Evolutionary conservation across 1,139 yeast genomes (phyloP), one percentile per base, ranked within the genome.

Genomic region (Saccharomyces hybrid): DNA sequence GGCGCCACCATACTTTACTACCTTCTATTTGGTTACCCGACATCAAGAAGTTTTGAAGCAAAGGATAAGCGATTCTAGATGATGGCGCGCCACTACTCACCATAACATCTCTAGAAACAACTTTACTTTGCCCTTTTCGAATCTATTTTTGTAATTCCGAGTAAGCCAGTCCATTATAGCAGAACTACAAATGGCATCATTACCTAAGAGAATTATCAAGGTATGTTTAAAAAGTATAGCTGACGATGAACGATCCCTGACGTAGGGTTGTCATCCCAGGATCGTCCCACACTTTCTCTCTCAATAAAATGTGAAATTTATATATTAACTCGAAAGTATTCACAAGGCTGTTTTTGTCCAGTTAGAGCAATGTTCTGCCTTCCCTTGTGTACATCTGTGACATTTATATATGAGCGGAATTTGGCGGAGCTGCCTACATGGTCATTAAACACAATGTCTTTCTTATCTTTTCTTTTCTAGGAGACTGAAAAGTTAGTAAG

Each of bases 401-500:
- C 16, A n/a, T 20, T 38, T 13, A 16, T 38, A 38, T 20, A 25
- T 20, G 20, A 38, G 44, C 20, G 44, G 44, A n/a, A 38, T 9
- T 9, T 2, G 4, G n/a, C 44, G 9, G 13, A 16, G 5, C 44
- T 16, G 9, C 4, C n/a, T 16, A 20, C 7, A 8, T 38, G 23
- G 44, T 20, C 25, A 38, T 5, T 11, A 16, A 38, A 38, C 44
- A 16, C 25, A 20, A 20, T 2, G 20, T 5, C 25, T 16, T 38
- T 38, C 44, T 38, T 9, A 16, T 7, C 41, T 49, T 8, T 27
- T 5, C 7, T 6, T n/a, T 51, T 20, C 20, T 20, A 81, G 84
- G 99, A 95, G 74, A 91, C 98, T 7, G 97, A 93, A 70, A 78
- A 97, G 61, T 76, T 93, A 50, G 86, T 86, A 42, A 83, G 91